Evolutionary conservation across 352 stramenopile genomes (phyloP).

Genomic region (Globisporangium spiculum): DNA sequence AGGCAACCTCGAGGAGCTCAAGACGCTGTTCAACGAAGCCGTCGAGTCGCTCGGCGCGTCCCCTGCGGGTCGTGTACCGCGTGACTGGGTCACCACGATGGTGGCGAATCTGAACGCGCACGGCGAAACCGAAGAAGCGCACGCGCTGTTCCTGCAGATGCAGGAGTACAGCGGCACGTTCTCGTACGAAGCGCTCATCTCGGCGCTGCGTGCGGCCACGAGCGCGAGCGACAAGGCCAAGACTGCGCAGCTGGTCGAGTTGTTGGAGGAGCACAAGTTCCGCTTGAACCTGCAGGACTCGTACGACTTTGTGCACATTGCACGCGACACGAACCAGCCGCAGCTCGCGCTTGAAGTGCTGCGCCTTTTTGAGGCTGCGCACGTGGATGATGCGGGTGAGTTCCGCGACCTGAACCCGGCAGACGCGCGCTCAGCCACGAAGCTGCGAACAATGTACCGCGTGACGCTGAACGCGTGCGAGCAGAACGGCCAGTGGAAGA

Average conservation of each 20-base stretch:
- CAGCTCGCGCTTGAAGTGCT: slow-evolving; percentile 42
- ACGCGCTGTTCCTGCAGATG: slow-evolving; percentile 40
- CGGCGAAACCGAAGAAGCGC: slow-evolving; percentile 37
- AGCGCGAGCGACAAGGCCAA: slow-evolving; percentile 22
- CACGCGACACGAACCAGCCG: slow-evolving; percentile 35
- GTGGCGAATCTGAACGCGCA: slow-evolving; percentile 38
- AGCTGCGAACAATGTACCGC: slow-evolving; percentile 58
- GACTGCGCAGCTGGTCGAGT: slow-evolving; percentile 29
- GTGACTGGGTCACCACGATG: slow-evolving; percentile 43
- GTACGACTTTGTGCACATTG: slow-evolving; percentile 57
- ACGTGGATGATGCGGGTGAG: slow-evolving; percentile 26
- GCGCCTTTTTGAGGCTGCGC: slow-evolving; percentile 44
- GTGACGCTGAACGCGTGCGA: slow-evolving; percentile 49
- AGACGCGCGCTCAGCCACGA: slow-evolving; percentile 28
- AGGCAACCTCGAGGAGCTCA: slow-evolving; percentile 30
- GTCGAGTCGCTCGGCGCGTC: slow-evolving; percentile 28
- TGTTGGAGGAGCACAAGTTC: slow-evolving; percentile 47
- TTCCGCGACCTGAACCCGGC: slow-evolving; percentile 6
- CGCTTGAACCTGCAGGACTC: slow-evolving; percentile 34
- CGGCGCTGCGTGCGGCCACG: slow-evolving; percentile 39
- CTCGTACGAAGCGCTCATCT: slow-evolving; percentile 39
- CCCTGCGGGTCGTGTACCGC: slow-evolving; percentile 30
- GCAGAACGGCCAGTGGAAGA: slow-evolving; percentile 55
- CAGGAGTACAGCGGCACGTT: slow-evolving; percentile 30
- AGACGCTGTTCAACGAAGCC: slow-evolving; percentile 47